Evolutionary conservation across 179 eudicot species (phyloP), one percentile per base, ranked within the genome.

Genomic region (Carnegiea gigantea): DNA sequence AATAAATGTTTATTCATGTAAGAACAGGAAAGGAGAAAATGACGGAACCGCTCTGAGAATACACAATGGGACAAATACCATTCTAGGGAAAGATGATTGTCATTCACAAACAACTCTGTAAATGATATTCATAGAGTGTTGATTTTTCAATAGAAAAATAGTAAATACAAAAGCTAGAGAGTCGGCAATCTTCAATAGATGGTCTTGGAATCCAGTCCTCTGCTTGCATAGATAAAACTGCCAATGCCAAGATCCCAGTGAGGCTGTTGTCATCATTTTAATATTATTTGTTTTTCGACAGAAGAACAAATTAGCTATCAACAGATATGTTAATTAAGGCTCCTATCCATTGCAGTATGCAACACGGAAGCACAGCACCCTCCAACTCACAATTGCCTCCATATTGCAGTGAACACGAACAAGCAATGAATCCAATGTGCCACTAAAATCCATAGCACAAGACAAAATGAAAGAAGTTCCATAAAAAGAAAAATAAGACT

Each of bases 21-120:
- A 21, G 20, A 15, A 40, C 60, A 38, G 23, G 40, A 20, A 53
- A 21, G 28, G 44, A 21, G 26, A 43, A 46, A 60, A 60, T 7
- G 20, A 26, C 53, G 26, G 70, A 68, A 15, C 48, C 49, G 21
- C 59, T 46, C 64, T 62, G 59, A 15, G 59, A 72, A 28, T 33
- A 36, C 81, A 65, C 51, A 48, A 24, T 72, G 75, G 30, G 79
- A 33, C 76, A 67, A 59, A 75, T 65, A 30, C 67, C 53, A 33
- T 59, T 59, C 21, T 3, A 59, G 9, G 57, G 46, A 75, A 3
- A 74, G 17, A 53, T 70, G 5, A 21, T 67, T 53, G 17, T 36
- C n/a, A 17, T 46, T 17, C 60, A 51, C 57, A 57, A 49, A 72
- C 68, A 43, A 26, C 38, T 21, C 13, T 28, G 70, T 59, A 43